phyloP scores from a whole-genome alignment of 305 asterid genomes.

The Fraxinus platypoda region DNA sequence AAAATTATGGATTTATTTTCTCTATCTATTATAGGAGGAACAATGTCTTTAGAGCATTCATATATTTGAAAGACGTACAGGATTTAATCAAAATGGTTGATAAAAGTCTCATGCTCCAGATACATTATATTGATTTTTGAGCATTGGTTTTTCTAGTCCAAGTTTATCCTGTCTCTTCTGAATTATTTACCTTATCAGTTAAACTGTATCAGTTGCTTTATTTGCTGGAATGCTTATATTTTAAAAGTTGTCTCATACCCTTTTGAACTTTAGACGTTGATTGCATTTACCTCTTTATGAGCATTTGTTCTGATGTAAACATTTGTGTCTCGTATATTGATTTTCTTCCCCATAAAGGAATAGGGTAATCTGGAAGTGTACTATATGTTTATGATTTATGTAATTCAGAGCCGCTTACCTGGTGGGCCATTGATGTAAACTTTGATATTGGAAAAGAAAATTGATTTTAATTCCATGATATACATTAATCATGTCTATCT shows the following conservation, averaged over 20 bases:
- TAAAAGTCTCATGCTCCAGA: background rate
- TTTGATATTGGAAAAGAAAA: conserved; percentile 7
- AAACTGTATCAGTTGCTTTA: background rate
- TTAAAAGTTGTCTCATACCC: too few species aligned
- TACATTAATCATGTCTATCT: conserved; percentile 17
- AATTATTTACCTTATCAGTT: background rate
- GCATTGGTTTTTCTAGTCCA: background rate
- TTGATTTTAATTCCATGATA: conserved; percentile 8
- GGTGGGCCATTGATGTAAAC: background rate
- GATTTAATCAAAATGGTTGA: background rate
- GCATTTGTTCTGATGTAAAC: too few species aligned
- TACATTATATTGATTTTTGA: background rate
- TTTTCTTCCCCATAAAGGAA: background rate
- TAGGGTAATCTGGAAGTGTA: background rate
- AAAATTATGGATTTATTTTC: background rate
- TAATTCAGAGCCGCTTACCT: background rate
- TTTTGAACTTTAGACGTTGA: too few species aligned
- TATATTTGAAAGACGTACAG: background rate
- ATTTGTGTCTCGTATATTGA: background rate
- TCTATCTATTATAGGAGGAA: background rate
- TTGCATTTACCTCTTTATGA: too few species aligned
- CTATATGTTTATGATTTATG: background rate
- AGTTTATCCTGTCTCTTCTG: background rate
- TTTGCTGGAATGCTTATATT: too few species aligned
- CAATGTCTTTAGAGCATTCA: background rate